These are phyloP conservation scores for Colletotrichum orbiculare DNA, from an alignment of 2,329 filamentous ascomycete species.

Conservation along the genomic window DNA sequence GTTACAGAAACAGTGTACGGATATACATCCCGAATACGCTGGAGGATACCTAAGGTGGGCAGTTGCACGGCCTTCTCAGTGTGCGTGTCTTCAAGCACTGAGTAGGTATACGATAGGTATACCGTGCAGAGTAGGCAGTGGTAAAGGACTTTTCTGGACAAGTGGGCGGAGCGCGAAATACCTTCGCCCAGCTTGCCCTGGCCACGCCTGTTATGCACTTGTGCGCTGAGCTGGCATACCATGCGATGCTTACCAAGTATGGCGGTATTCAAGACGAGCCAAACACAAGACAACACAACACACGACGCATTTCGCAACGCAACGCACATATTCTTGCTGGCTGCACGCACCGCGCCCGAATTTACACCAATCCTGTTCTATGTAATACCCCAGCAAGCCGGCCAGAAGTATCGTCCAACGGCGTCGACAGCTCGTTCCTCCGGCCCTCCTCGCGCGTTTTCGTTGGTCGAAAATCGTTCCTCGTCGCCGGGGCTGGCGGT, in stretches of 20 bases:
- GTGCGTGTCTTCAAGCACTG: too few species aligned
- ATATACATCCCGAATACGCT: too few species aligned
- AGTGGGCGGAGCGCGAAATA: neutral
- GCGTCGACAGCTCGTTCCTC: conserved; percentile 19
- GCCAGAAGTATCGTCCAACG: conserved; percentile 24
- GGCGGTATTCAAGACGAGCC: neutral
- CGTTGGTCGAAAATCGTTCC: neutral
- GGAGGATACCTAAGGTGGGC: too few species aligned
- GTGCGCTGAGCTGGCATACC: conserved; percentile 32
- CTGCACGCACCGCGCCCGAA: conserved; percentile 29
- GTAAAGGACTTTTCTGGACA: too few species aligned
- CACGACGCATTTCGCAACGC: neutral
- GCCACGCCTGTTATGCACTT: conserved; percentile 1
- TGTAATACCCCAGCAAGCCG: conserved; percentile 11
- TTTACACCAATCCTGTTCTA: conserved; percentile 23
- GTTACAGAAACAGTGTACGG: neutral
- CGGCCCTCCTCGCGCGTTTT: conserved; percentile 9
- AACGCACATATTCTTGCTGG: conserved; percentile 28
- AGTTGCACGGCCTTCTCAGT: too few species aligned
- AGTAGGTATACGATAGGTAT: too few species aligned
- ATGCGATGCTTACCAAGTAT: neutral
- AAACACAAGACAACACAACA: conserved; percentile 30
- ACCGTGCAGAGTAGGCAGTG: too few species aligned
- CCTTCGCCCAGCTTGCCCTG: conserved; percentile 21
- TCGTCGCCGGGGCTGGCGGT: conserved; percentile 10